phyloP scores from a whole-genome alignment of 768 basidiomycete genomes.

The Auriscalpium vulgare region DNA sequence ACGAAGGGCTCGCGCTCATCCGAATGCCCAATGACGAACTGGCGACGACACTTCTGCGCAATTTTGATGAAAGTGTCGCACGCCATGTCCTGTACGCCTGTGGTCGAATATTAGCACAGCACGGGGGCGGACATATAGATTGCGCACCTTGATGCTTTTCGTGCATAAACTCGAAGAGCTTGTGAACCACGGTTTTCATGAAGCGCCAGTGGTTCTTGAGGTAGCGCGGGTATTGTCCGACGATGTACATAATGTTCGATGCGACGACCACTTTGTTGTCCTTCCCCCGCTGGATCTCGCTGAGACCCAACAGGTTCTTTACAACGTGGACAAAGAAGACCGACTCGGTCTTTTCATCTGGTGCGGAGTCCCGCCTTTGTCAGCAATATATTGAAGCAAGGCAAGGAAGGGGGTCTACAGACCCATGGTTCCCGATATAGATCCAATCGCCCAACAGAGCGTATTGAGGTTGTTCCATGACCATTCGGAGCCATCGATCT shows the following conservation, averaged over 20 bases:
- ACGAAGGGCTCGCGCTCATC: constrained; percentile 97
- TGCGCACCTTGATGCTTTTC: constrained; percentile 95
- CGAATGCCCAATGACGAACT: constrained; percentile 98
- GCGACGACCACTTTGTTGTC: constrained; percentile 99
- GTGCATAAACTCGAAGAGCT: constrained; percentile 99
- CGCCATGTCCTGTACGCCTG: constrained; percentile 82
- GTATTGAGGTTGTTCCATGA: constrained; percentile 99
- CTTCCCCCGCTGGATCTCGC: constrained; percentile 98
- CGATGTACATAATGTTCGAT: constrained; percentile 96
- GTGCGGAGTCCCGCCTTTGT: neutral
- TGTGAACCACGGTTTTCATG: constrained; percentile 99
- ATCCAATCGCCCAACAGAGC: constrained; percentile 99
- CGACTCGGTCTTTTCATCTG: constrained; percentile 98
- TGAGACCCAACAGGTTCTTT: constrained; percentile 94
- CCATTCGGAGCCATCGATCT: constrained; percentile 97
- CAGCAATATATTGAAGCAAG: neutral
- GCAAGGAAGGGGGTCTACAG: constrained; percentile 24
- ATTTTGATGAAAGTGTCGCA: constrained; percentile 99
- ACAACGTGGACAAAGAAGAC: constrained; percentile 99
- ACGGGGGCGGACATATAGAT: too few species aligned
- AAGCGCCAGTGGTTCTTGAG: constrained; percentile 99
- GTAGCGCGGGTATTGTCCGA: constrained; percentile 98
- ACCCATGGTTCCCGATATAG: constrained; percentile 99
- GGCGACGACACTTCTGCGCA: constrained; percentile 94
- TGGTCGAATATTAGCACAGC: too few species aligned